These are phyloP conservation scores for Xanthoparmelia taractica DNA, from an alignment of 495 filamentous ascomycete species.

Conservation along the genomic window DNA sequence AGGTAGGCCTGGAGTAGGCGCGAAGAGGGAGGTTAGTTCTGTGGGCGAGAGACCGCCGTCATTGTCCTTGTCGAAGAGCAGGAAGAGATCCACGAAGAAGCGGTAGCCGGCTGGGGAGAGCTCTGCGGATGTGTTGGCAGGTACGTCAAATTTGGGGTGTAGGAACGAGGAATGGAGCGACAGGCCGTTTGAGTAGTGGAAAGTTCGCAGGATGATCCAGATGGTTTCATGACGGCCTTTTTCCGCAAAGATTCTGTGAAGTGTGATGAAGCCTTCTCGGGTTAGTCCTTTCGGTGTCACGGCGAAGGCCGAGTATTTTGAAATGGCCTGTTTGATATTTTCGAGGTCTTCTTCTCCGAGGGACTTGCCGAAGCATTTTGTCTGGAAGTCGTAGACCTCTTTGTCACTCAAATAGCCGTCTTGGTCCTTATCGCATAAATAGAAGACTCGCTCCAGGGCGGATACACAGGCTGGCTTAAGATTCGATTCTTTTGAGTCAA, in stretches of 20 bases:
- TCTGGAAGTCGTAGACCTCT: constrained; percentile 85
- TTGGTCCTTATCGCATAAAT: constrained; percentile 90
- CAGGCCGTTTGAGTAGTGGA: constrained; percentile 91
- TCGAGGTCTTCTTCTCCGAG: constrained; percentile 69
- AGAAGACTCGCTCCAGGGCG: constrained; percentile 84
- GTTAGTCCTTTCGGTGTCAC: constrained; percentile 67
- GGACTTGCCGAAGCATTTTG: constrained; percentile 81
- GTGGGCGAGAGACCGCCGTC: constrained; percentile 84
- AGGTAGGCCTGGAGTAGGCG: constrained; percentile 85
- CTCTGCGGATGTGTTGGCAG: constrained; percentile 83
- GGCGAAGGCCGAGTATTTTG: constrained; percentile 55
- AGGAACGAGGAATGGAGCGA: constrained; percentile 84
- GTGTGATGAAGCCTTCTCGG: constrained; percentile 69
- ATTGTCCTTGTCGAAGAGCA: constrained; percentile 93
- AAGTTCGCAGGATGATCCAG: constrained; percentile 92
- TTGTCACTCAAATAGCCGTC: constrained; percentile 88
- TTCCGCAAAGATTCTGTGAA: constrained; percentile 94
- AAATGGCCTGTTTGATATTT: constrained; percentile 80
- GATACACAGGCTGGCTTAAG: constrained; percentile 83
- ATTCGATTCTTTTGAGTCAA: constrained; percentile 84
- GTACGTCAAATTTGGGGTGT: constrained; percentile 91
- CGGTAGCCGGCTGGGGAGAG: constrained; percentile 90
- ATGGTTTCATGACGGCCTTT: constrained; percentile 98
- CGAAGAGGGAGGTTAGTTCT: constrained; percentile 80
- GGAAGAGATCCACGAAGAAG: constrained; percentile 94